A percentile compares a stretch with the other conserved stretches of the same genome.
These are phyloP conservation scores for Russula brevipes DNA, from an alignment of 768 basidiomycete genomes.

Conservation along the genomic window DNA sequence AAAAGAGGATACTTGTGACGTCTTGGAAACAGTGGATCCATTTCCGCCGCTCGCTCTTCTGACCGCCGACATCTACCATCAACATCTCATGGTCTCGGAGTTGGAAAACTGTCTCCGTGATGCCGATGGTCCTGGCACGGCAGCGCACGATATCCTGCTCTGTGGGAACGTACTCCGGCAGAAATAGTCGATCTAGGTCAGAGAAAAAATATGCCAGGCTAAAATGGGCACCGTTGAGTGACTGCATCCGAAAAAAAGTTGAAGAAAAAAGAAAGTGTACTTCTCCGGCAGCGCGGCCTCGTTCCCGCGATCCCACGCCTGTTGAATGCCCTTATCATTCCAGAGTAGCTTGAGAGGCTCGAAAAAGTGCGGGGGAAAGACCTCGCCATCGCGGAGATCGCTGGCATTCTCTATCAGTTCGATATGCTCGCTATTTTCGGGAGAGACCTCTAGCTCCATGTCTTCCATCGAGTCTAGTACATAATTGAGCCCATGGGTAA, in stretches of 20 bases:
- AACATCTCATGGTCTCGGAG: slow-evolving; percentile 78
- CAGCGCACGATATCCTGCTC: slow-evolving; percentile 87
- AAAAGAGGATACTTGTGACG: slow-evolving; percentile 87
- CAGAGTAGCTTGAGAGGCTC: slow-evolving; percentile 69
- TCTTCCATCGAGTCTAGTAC: slow-evolving; percentile 87
- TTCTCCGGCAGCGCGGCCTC: slow-evolving; percentile 92
- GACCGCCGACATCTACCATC: slow-evolving; percentile 92
- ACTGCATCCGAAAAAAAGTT: slow-evolving; percentile 10
- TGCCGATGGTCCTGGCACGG: slow-evolving; percentile 84
- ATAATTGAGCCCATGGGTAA: slow-evolving; percentile 78
- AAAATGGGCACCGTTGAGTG: slow-evolving; percentile 2
- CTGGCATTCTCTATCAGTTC: slow-evolving; percentile 59
- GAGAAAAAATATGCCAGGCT: slow-evolving; percentile 76
- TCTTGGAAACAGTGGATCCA: slow-evolving; percentile 97
- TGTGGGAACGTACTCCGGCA: slow-evolving; percentile 61
- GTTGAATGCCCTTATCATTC: slow-evolving; percentile 69
- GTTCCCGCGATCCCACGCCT: slow-evolving; percentile 76
- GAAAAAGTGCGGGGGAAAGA: slow-evolving; percentile 66
- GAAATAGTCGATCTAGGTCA: slow-evolving; percentile 74
- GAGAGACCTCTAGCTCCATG: slow-evolving; percentile 69
- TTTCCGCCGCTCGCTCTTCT: slow-evolving; percentile 88
- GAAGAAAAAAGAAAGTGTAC: slow-evolving; percentile 37
- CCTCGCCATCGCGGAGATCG: slow-evolving; percentile 74
- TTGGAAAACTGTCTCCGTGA: slow-evolving; percentile 81
- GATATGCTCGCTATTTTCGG: slow-evolving; percentile 52